Base-by-base conservation (phyloP, 2,329 filamentous ascomycete species). In the Stemphylium lycopersici region DNA sequence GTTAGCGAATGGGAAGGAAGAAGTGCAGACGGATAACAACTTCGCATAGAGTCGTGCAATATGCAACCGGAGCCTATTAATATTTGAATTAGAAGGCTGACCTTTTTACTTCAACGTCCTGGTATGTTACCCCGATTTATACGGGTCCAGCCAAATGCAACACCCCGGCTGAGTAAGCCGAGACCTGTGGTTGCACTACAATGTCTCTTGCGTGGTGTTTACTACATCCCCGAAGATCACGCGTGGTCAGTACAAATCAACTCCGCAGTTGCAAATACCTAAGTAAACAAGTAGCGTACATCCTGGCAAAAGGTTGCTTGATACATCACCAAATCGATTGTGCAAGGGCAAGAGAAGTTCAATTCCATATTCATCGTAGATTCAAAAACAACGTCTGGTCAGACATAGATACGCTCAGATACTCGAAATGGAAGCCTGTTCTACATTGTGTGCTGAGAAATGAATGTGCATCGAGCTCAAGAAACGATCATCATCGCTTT, bases 401-500 rank as follows among this genome's bases (percentile, higher is more conserved):
- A 29, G 26, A 29, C 26, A 8, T 5, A 29, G 10, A 29, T 29
- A 29, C 26, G 26, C 20, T 52, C 20, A 31, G 38, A 32, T 26
- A 50, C 12, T 12, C 20, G 8, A 36, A 39, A 34, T 33, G 20
- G 29, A 32, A 34, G 11, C 15, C 45, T 29, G 24, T 48, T 49
- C 33, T 50, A 39, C 32, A 44, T 15, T 24, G 32, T 47, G 37
- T 34, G 31, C 37, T 42, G 15, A 45, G 43, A 53, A 45, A 24
- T 10, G n/a, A 40, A 40, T 7, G 6, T 7, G 20, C n/a, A 15
- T 29, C 20, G 16, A 32, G n/a, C 13, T 39, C 2, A 15, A 22
- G 15, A 13, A 13, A 22, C 16, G 15, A 26, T 11, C 36, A 37
- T 57, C 47, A 72, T 54, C 69, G 61, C 62, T 71, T 72, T 26